A percentile compares a stretch with the other conserved stretches of the same genome.
These are phyloP conservation scores for Aspergillus sojae DNA, from an alignment of 2,329 filamentous ascomycete genomes.

Conservation along the genomic window DNA sequence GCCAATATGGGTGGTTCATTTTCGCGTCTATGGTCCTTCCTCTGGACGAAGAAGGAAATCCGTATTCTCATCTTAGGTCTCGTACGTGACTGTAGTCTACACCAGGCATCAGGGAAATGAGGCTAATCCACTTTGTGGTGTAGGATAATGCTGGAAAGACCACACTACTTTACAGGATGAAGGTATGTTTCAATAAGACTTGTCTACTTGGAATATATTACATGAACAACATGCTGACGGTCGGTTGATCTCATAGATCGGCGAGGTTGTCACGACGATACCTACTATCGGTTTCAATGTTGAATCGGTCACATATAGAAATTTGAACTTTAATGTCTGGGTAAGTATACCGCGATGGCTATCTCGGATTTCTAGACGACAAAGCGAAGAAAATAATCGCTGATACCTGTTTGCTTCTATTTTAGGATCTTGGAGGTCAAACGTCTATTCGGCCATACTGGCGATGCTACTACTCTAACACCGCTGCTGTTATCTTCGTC, in stretches of 20 bases:
- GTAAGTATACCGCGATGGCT: constrained; percentile 52
- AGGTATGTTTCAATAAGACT: constrained; percentile 60
- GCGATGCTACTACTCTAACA: constrained; percentile 99
- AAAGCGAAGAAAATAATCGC: neutral
- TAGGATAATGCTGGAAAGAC: constrained; percentile 99
- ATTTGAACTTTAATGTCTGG: constrained; percentile 99
- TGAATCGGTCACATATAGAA: constrained; percentile 97
- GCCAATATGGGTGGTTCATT: constrained; percentile 58
- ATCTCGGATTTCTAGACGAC: too few relatives aligned
- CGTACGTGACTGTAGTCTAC: constrained; percentile 57
- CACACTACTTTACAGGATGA: constrained; percentile 91
- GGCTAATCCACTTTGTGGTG: constrained; percentile 18
- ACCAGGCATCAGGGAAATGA: constrained; percentile 13
- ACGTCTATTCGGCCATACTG: constrained; percentile 99
- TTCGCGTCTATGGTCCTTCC: constrained; percentile 66
- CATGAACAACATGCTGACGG: constrained; percentile 3
- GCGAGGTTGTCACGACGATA: constrained; percentile 98
- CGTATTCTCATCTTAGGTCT: constrained; percentile 91
- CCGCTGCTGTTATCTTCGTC: constrained; percentile 96
- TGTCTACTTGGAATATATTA: neutral
- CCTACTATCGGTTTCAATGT: constrained; percentile 99
- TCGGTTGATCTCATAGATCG: constrained; percentile 65
- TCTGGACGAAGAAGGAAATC: constrained; percentile 97
- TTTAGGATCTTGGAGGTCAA: constrained; percentile 87
- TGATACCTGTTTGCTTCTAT: constrained; percentile 11